Evolutionary conservation across 2,329 filamentous ascomycete species (phyloP).

Genomic region (Neonectria magnoliae): DNA sequence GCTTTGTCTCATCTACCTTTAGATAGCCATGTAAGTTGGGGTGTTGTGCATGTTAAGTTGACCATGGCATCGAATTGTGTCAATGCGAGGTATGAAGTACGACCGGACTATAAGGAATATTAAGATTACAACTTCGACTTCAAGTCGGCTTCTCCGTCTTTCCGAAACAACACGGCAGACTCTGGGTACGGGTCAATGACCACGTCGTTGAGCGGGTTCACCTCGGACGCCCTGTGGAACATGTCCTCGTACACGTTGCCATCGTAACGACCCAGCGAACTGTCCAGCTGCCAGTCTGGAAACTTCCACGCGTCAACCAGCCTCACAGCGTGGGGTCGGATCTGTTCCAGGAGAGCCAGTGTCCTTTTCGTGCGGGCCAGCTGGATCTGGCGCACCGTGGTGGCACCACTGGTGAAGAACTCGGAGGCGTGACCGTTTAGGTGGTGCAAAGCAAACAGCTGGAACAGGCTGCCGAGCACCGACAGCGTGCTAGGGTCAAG

Average conservation of each 20-base stretch:
- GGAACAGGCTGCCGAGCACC: constrained; percentile 78
- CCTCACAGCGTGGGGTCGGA: constrained; percentile 76
- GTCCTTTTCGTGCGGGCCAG: constrained; percentile 74
- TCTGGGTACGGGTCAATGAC: constrained; percentile 77
- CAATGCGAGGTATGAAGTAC: too few relatives aligned
- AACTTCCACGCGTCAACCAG: constrained; percentile 81
- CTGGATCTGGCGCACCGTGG: constrained; percentile 77
- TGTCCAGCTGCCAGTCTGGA: constrained; percentile 81
- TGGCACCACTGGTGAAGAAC: constrained; percentile 76
- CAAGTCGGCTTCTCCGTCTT: constrained; percentile 10
- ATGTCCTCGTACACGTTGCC: constrained; percentile 83
- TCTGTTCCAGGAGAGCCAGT: constrained; percentile 75
- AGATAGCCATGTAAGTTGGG: neutral
- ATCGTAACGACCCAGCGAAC: constrained; percentile 74
- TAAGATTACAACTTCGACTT: constrained; percentile 29
- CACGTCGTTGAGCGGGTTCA: constrained; percentile 78
- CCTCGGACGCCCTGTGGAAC: constrained; percentile 75
- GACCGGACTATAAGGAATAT: neutral
- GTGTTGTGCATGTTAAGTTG: too few relatives aligned
- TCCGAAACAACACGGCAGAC: constrained; percentile 42
- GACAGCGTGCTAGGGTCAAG: constrained; percentile 67
- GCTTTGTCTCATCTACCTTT: neutral
- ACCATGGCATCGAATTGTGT: too few relatives aligned
- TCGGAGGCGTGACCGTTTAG: constrained; percentile 75
- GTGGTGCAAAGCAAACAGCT: constrained; percentile 76